Conservation (phyloP, 176 grass and related monocot species). For the Triticum turgidum region DNA sequence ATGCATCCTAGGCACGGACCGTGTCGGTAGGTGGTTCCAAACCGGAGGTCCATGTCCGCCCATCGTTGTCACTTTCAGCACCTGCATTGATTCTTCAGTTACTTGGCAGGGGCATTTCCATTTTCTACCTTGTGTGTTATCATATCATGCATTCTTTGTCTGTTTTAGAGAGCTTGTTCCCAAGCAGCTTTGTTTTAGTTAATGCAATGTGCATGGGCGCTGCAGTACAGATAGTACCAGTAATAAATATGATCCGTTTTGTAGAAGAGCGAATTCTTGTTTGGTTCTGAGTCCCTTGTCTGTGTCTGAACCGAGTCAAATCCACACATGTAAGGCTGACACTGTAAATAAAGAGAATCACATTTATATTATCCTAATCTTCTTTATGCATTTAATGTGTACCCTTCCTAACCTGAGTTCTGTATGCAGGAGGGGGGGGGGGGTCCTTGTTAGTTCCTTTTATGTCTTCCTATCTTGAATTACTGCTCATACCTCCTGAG, state of each 20-base stretch:
- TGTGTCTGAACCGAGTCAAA: background rate
- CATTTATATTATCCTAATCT: background rate
- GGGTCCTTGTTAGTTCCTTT: background rate
- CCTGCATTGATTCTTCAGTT: conserved; percentile 7
- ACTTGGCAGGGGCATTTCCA: background rate
- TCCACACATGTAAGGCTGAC: background rate
- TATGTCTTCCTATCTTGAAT: background rate
- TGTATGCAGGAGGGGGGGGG: background rate
- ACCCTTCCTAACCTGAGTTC: background rate
- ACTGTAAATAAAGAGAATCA: background rate
- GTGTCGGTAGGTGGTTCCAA: conserved; percentile 22
- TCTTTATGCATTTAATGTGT: background rate
- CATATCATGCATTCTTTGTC: background rate
- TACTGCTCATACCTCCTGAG: background rate
- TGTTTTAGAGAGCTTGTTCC: background rate
- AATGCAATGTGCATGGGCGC: background rate
- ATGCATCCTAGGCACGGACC: background rate
- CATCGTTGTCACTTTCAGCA: conserved; percentile 10
- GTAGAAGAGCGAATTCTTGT: background rate
- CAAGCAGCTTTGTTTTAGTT: background rate
- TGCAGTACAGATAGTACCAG: background rate
- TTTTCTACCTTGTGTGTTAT: background rate
- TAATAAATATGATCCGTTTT: background rate
- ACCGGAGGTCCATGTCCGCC: background rate
- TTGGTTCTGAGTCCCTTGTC: background rate